Base-by-base conservation (phyloP, 768 basidiomycete genomes). In the Royoungia palumana region DNA sequence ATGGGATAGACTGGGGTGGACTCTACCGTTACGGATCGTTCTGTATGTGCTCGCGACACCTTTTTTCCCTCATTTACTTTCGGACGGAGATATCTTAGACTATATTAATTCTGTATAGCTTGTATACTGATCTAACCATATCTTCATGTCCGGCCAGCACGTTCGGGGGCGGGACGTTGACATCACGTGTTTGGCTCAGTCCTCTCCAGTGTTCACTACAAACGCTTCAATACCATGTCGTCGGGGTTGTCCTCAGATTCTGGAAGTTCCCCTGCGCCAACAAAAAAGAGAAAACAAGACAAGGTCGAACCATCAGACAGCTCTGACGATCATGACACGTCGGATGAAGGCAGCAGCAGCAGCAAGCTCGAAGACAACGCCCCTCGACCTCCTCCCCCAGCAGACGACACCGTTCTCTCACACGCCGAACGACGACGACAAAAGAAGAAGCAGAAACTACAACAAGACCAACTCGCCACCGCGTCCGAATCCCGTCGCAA, bases 391-490 rank as follows among this genome's bases (percentile, higher is more conserved):
- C 42, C 37, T 17, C 47, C 49, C 5, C 14, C 39, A 7, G 24
- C 35, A 9, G 52, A 53, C 14, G 49, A 56, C 24, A 75, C 75
- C 19, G 83, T 79, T 6, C 75, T 90, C 47, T 92, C 89, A 4
- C 89, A 90, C 66, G 85, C 85, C 6, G 85, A 87, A 63, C 77
- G 74, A 47, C 75, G 89, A 22, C 76, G 77, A 45, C 79, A 80
- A 65, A 85, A 82, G 69, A 82, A 69, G 56, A 72, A 64, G 35
- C 57, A 63, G 36, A 61, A 34, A 53, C 71, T 38, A 60, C 64
- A 28, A 54, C 71, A 35, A 61, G 64, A 39, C 54, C 58, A 53
- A 12, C 41, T 36, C n/a, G 28, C 20, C 5, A 5, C 21, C 13
- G 12, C 28, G 1, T 34, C 41, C 22, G 39, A 53, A 30, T 54